Percentiles rank a stretch among this genome's conserved stretches.
phyloP scores from a whole-genome alignment of 2,329 filamentous ascomycete genomes.

The Colletotrichum graminicola region DNA sequence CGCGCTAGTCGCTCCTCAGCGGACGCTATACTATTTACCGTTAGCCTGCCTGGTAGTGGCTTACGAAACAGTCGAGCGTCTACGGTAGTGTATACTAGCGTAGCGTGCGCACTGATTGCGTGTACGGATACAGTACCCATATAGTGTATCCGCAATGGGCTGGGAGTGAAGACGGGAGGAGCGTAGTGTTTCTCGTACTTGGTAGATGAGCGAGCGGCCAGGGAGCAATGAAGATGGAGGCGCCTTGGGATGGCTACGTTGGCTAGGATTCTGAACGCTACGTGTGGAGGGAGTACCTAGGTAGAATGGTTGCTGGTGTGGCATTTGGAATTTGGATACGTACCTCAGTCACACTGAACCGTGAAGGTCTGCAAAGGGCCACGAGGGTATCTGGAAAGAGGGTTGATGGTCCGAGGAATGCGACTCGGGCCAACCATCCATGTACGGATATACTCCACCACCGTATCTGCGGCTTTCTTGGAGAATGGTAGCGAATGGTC shows the following conservation, averaged over 20 bases:
- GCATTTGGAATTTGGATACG: background rate
- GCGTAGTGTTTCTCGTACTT: background rate
- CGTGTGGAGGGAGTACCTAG: background rate
- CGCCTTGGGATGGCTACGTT: constrained; percentile 2
- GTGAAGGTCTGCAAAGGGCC: constrained; percentile 19
- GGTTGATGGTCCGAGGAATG: constrained; percentile 5
- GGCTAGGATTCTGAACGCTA: constrained; percentile 4
- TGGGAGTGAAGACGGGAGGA: constrained; percentile 1
- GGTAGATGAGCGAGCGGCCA: constrained; percentile 1
- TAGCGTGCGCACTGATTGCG: background rate
- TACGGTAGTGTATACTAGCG: no score
- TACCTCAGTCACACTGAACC: no score
- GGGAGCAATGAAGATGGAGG: constrained; percentile 2
- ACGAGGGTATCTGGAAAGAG: background rate
- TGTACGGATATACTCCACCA: background rate
- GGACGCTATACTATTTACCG: no score
- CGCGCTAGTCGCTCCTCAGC: no score
- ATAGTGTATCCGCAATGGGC: background rate
- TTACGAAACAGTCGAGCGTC: no score
- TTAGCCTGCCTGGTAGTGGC: no score
- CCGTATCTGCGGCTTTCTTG: background rate
- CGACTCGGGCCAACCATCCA: constrained; percentile 15
- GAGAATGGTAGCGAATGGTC: no score
- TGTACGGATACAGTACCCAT: constrained; percentile 13
- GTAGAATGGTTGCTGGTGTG: constrained; percentile 3